A percentile compares a stretch with the other conserved stretches of the same genome.
Conservation (phyloP, 1,139 yeast species). For the Kurtzmaniella quercitrusa region DNA sequence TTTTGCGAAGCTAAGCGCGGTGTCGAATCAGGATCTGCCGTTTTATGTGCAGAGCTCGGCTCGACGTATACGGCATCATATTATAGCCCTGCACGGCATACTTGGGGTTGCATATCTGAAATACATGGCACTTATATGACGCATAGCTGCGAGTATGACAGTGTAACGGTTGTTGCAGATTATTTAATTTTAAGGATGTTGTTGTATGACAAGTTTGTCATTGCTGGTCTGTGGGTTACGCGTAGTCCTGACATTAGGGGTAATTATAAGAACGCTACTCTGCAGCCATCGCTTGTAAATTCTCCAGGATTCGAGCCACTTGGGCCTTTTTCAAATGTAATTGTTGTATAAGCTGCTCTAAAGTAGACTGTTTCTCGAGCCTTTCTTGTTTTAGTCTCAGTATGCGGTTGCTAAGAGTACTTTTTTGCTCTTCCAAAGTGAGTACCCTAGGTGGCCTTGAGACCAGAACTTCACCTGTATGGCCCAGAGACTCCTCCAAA, state of each 20-base stretch:
- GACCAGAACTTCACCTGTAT: not conserved
- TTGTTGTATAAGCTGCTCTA: constrained; percentile 9
- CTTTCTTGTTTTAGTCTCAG: constrained; percentile 5
- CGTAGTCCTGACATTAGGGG: not conserved
- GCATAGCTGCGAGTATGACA: not conserved
- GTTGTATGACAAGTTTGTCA: too few relatives aligned
- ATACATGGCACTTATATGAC: too few relatives aligned
- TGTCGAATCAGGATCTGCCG: constrained; percentile 10
- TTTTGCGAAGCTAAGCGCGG: constrained; percentile 18
- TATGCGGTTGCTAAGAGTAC: constrained; percentile 8
- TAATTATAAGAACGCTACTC: not conserved
- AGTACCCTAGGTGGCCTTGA: constrained; percentile 8
- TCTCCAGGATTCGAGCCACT: not conserved
- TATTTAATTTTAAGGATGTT: too few relatives aligned
- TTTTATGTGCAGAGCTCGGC: not conserved
- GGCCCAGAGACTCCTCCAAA: not conserved
- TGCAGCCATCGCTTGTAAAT: not conserved
- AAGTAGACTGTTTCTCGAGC: constrained; percentile 3
- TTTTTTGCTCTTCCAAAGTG: constrained; percentile 12
- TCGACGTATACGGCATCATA: not conserved
- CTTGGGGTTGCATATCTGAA: too few relatives aligned
- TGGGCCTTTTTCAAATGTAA: constrained; percentile 6
- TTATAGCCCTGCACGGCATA: too few relatives aligned
- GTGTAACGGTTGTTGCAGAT: not conserved
- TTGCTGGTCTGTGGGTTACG: too few relatives aligned